Evolutionary conservation across 2,329 filamentous ascomycete genomes (phyloP), one percentile per base, ranked within the genome.

Genomic region (Xylariaceae sp.): DNA sequence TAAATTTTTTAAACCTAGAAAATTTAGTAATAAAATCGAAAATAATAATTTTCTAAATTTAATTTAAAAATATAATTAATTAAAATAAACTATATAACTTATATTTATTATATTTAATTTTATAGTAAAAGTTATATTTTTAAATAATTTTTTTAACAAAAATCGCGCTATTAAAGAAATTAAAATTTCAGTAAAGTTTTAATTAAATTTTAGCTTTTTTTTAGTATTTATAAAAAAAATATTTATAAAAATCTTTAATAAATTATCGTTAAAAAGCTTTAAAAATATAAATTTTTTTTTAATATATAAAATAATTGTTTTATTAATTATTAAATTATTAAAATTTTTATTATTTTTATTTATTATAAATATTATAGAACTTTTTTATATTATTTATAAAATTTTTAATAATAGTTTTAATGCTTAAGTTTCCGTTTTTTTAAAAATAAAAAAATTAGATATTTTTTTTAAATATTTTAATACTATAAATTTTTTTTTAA

Each of bases 381-480:
- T 42, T 3, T 33, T n/a, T 22, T 42, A 19, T 16, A 42, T 5
- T 25, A 22, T 23, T 10, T 7, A 21, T 8, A 35, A 23, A 35
- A 35, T 42, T 23, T 22, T 22, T 42, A 21, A 22, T 2, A 5
- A 14, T n/a, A 33, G 2, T 35, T 23, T 34, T 22, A n/a, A 21
- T 14, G 21, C 34, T 42, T 22, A 42, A 6, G 12, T 14, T 42
- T 42, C 33, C 33, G 22, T 42, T 23, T 34, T 22, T 34, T 16
- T 35, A 34, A 8, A 22, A 2, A 23, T 42, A 42, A 33, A 22
- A 22, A 17, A 42, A 10, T 23, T 42, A 35, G 34, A 34, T 34
- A 19, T 42, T 42, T 34, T 23, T 10, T 22, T 42, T 42, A 22
- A 23, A 17, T 21, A 33, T n/a, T 19, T 42, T 42, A 22, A 42